Evolutionary conservation across 169 alveolate species (phyloP).

Genomic region (Eimeria tenella): DNA sequence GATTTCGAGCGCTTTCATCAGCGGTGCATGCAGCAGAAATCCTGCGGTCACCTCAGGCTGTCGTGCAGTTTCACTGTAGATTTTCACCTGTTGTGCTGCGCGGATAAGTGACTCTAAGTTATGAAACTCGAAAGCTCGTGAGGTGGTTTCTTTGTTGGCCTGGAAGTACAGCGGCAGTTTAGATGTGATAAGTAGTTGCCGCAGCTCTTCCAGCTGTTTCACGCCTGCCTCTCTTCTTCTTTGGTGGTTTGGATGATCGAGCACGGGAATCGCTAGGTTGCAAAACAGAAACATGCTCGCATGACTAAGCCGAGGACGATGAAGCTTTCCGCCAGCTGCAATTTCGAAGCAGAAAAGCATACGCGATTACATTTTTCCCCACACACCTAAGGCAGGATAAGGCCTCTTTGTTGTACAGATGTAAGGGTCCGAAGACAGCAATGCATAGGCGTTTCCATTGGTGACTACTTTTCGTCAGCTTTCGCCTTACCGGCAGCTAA

Average conservation of each 20-base stretch:
- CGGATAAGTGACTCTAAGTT: constrained; percentile 23
- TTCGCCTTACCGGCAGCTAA: constrained; percentile 51
- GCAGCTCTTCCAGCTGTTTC: constrained; percentile 46
- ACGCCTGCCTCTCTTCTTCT: constrained; percentile 31
- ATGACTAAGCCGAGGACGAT: constrained; percentile 56
- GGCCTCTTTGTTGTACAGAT: not conserved
- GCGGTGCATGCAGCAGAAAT: constrained; percentile 64
- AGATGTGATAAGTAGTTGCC: constrained; percentile 4
- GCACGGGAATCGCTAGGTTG: constrained; percentile 27
- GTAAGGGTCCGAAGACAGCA: not conserved
- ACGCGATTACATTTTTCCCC: not conserved
- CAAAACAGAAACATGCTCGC: constrained; percentile 46
- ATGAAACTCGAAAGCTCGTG: not conserved
- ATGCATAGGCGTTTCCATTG: not conserved
- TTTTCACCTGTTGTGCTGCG: constrained; percentile 22
- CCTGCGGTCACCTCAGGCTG: constrained; percentile 41
- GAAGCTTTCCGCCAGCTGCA: constrained; percentile 48
- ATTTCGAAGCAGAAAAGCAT: not conserved
- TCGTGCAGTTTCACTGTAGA: not conserved
- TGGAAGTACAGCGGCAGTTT: constrained; percentile 50
- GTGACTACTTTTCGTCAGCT: not conserved
- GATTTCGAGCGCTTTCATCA: constrained; percentile 52
- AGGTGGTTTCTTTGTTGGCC: constrained; percentile 25
- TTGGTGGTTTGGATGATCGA: not conserved
- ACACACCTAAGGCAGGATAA: not conserved